These are phyloP conservation scores for Fusarium annulatum DNA, from an alignment of 2,329 filamentous ascomycete species.

Conservation along the genomic window DNA sequence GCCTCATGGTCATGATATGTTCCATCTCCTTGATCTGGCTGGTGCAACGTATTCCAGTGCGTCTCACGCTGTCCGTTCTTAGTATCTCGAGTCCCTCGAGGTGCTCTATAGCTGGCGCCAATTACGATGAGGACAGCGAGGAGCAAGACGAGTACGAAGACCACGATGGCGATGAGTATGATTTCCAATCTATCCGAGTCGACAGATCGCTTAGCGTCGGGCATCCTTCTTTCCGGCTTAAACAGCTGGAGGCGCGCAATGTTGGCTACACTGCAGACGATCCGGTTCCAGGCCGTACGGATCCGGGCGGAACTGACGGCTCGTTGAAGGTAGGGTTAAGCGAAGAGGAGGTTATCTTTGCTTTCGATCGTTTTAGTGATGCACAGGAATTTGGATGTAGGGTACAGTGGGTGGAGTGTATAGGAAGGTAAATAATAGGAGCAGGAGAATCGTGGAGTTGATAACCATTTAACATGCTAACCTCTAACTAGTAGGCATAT, in stretches of 20 bases:
- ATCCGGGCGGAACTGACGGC: not conserved
- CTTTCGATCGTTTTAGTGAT: slow-evolving; percentile 8
- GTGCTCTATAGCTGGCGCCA: slow-evolving; percentile 39
- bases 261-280: slow-evolving; percentile 10
- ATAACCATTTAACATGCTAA: not conserved
- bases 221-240: slow-evolving; percentile 34
- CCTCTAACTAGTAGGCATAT: not conserved
- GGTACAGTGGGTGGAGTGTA: not conserved
- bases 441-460: not conserved
- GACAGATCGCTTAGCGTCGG: slow-evolving; percentile 36
- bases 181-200: slow-evolving; percentile 50
- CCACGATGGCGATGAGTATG: slow-evolving; percentile 47
- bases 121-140: slow-evolving; percentile 49
- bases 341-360: not conserved
- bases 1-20: slow-evolving; percentile 34
- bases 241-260: not conserved
- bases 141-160: slow-evolving; percentile 49
- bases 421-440: not conserved
- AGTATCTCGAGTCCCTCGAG: slow-evolving; percentile 15
- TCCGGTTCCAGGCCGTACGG: not conserved
- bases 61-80: slow-evolving; percentile 33
- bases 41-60: slow-evolving; percentile 33
- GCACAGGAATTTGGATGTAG: slow-evolving; percentile 15
- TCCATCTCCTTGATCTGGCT: slow-evolving; percentile 13
- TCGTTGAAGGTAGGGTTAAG: not conserved